Base-by-base conservation (phyloP, 2,329 filamentous ascomycete species). In the Colletotrichum orbiculare region DNA sequence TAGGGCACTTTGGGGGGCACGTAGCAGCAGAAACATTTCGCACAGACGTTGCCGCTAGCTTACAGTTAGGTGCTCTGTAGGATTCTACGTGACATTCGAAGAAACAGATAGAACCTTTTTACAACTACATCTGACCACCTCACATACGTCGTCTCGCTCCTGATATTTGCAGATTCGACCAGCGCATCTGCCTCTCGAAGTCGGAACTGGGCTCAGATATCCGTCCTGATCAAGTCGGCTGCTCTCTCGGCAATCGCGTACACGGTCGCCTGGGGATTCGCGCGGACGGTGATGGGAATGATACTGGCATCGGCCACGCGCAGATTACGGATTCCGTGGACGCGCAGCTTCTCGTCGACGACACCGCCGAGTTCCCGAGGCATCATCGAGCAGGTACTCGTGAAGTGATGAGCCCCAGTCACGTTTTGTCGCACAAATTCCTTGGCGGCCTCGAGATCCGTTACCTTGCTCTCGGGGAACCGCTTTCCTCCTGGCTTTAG, bases 341-440 rank as follows among this genome's bases (percentile, higher is more conserved):
- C 82, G 41, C 76, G 71, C 38, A 84, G 70, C 37, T 77, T 71
- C n/a, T 76, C 69, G 64, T 82, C 78, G 2, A 84, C 82, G 2
- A 84, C 82, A 46, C 82, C 82, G 77, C 52, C 80, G 78, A 37
- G 81, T 85, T 11, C 85, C 81, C 6, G 70, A 86, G 84, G 81
- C 68, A 82, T 73, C 82, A 85, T 85, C 15, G 81, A 78, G 50
- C 79, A 79, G 25, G 81, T 85, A 6, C 85, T 82, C 2, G 77
- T 72, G 0, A 81, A 78, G 70, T 87, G 84, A 64, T 82, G 85
- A 39, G 74, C 74, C 9, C 76, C 76, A 7, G 79, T 75, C 45
- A 74, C 71, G 0, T 72, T 69, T 38, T 71, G 69, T 4, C 74
- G 71, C 35, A 81, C 76, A 35, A 79, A 72, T 38, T 79, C 73